Conservation (phyloP, 345 rosid species). For the Camelina sativa region DNA sequence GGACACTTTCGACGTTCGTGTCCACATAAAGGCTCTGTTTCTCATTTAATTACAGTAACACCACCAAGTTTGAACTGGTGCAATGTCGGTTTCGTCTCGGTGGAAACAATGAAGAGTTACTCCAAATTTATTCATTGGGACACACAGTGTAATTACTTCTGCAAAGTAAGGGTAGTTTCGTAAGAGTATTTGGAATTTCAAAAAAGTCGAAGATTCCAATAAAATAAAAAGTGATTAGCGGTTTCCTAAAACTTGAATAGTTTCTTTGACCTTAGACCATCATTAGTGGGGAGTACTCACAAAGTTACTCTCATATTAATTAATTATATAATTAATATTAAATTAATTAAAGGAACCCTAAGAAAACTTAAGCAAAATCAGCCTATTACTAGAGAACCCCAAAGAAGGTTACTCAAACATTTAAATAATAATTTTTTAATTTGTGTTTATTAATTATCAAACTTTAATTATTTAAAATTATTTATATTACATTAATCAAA, state of each 20-base stretch:
- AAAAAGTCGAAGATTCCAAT: constrained; percentile 36
- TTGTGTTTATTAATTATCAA: too few species aligned
- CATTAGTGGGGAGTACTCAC: too few species aligned
- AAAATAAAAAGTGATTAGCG: constrained; percentile 1
- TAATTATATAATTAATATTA: too few species aligned
- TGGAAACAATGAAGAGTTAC: background rate
- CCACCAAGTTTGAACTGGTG: constrained; percentile 17
- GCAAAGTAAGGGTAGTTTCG: constrained; percentile 13
- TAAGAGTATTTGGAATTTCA: constrained; percentile 5
- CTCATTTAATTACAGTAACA: constrained; percentile 19
- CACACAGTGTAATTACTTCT: background rate
- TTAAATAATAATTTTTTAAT: too few species aligned
- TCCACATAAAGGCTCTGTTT: constrained; percentile 10
- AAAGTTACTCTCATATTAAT: too few species aligned
- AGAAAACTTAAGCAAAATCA: too few species aligned
- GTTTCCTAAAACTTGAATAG: constrained; percentile 20
- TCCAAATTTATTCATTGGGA: background rate
- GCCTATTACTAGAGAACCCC: too few species aligned
- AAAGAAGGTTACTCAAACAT: too few species aligned
- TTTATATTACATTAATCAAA: too few species aligned
- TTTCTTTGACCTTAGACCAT: constrained; percentile 44
- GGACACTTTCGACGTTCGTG: constrained; percentile 36
- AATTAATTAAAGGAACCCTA: too few species aligned
- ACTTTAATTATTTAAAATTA: too few species aligned
- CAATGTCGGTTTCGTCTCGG: constrained; percentile 14